phyloP scores from a whole-genome alignment of 306 rosid genomes.

The Dalbergia cultrata region DNA sequence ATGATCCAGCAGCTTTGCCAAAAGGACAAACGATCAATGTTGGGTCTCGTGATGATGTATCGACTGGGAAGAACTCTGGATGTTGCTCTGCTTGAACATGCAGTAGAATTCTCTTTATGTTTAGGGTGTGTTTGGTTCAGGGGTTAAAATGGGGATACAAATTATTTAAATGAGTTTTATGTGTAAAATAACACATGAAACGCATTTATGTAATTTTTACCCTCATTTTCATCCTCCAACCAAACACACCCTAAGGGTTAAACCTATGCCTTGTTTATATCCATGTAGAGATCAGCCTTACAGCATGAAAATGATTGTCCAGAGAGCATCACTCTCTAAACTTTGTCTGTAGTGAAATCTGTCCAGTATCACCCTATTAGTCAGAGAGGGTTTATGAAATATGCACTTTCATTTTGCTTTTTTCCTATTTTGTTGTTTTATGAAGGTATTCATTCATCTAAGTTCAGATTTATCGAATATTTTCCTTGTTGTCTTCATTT shows the following conservation, averaged over 20 bases:
- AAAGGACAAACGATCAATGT: slow-evolving; percentile 75
- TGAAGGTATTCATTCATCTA: slow-evolving; percentile 32
- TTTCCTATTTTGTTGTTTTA: slow-evolving; percentile 2
- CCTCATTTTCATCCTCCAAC: no score
- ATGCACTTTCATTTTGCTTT: slow-evolving; percentile 26
- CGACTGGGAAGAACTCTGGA: slow-evolving; percentile 75
- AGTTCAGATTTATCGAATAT: slow-evolving; percentile 21
- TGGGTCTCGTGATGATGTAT: slow-evolving; percentile 75
- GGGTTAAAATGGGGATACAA: no score
- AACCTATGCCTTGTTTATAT: slow-evolving; percentile 49
- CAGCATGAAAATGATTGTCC: slow-evolving; percentile 45
- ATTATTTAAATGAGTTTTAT: no score
- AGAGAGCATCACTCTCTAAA: slow-evolving; percentile 43
- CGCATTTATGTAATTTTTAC: no score
- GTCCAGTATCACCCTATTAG: slow-evolving; percentile 46
- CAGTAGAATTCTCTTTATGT: slow-evolving; percentile 25
- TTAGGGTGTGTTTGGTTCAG: no score
- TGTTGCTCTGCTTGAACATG: slow-evolving; percentile 67
- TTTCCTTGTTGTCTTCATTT: background rate
- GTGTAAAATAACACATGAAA: no score
- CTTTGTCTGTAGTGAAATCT: slow-evolving; percentile 45
- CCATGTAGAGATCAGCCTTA: slow-evolving; percentile 49
- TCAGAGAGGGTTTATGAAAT: slow-evolving; percentile 42
- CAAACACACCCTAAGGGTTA: no score
- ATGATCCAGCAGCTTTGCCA: slow-evolving; percentile 82